A percentile compares a stretch with the other conserved stretches of the same genome.
These are phyloP conservation scores for Bocquillonia castaneifolia DNA, from an alignment of 441 rosid species.

Conservation along the genomic window DNA sequence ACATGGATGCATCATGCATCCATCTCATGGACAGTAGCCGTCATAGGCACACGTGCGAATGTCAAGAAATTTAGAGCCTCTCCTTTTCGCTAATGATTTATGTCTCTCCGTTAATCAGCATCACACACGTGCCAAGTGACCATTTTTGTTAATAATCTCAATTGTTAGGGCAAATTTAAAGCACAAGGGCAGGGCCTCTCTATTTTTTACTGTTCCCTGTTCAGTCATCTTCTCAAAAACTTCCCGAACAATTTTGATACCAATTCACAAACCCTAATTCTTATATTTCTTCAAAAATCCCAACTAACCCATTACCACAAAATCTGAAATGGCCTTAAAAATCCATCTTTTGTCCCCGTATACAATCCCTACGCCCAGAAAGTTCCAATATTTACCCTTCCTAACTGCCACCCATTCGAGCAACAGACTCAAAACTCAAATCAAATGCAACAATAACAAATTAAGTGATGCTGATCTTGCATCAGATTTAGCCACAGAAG, in stretches of 20 bases:
- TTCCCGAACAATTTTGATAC: neutral
- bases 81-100: no score
- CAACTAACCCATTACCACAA: neutral
- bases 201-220: neutral
- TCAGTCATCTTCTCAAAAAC: neutral
- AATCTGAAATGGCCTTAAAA: constrained; percentile 28
- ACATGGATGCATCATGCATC: no score
- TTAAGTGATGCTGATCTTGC: constrained; percentile 50
- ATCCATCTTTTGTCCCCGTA: constrained; percentile 20
- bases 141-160: neutral
- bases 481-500: constrained; percentile 49
- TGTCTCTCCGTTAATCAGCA: neutral
- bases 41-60: no score
- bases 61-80: no score
- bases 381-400: constrained; percentile 18
- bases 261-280: neutral
- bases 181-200: no score
- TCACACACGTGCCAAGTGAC: neutral
- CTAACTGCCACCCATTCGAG: constrained; percentile 8
- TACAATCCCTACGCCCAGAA: constrained; percentile 11
- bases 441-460: constrained; percentile 31
- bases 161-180: neutral
- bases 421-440: constrained; percentile 24
- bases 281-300: constrained; percentile 1
- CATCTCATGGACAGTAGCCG: no score